Base-by-base conservation (phyloP, 305 asterid genomes). In the Ajuga reptans region DNA sequence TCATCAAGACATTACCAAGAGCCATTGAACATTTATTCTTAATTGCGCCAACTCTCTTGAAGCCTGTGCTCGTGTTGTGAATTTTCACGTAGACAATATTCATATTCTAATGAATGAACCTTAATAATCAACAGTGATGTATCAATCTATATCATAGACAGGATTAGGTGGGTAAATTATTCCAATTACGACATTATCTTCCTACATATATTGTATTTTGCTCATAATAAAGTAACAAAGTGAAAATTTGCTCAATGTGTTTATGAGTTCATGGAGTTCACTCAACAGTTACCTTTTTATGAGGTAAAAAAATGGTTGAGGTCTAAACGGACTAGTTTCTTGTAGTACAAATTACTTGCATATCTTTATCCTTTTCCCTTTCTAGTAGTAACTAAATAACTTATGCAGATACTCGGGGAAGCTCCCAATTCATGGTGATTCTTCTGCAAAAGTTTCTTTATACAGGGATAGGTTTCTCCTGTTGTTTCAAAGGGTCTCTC, bases 401-500 rank as follows among this genome's bases (percentile, higher is more conserved):
- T 47, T 58, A 42, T 74, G 72, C 75, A 92, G 98, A 73, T 79
- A 83, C 72, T 65, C 83, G 36, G 91, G 88, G 74, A 80, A 72
- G 49, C 86, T 78, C 78, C 87, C 97, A 55, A 69, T 90, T 73
- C 93, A 93, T 17, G 96, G 97, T 3, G 95, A 93, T 80, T 92
- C 98, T 71, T 82, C 92, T 66, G 87, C 95, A 15, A 93, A 90
- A 83, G 92, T 83, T 68, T 74, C 76, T 17, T 75, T 93, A 47
- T 93, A 90, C 74, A 86, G 83, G 78, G 96, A 93, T 77, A 86
- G 97, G 84, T 89, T 93, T 76, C 85, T 85, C 56, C 71, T 90
- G 81, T 80, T 90, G 79, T 84, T 66, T 63, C 98, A 90, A 78
- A 84, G 92, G 83, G 81, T 93, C 63, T 84, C 96, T 70, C 95